Evolutionary conservation across 768 basidiomycete genomes (phyloP), one percentile per base, ranked within the genome.

Genomic region (Boletus reticuloceps): DNA sequence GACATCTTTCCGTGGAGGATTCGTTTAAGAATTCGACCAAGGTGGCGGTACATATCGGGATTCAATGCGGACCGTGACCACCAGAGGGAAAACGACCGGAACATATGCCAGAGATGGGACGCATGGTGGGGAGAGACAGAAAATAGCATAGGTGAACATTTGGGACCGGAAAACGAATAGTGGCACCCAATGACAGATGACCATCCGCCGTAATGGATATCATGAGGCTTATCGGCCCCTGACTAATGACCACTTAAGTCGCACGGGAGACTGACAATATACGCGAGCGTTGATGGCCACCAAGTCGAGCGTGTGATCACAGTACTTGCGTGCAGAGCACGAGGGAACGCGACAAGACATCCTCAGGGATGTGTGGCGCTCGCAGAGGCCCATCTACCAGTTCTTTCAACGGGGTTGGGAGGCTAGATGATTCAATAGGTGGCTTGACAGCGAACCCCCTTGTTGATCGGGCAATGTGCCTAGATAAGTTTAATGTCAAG

Each of bases 1-100:
- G 25, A 17, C 5, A 11, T 20, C 20, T 49, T 6, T 16, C 27
- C 17, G 9, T 20, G 40, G 7, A 14, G 3, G 42, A 43, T 36
- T 42, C 50, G 45, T 55, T 56, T 63, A 61, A 55, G 51, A 27
- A 39, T 13, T 14, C 20, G 0, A 32, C 10, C 32, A 5, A 11
- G 41, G 51, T 56, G 60, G 43, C 48, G n/a, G 22, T 60, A 38
- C 44, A 37, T 13, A 1, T 45, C 47, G 47, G 54, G 39, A 44
- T 29, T 1, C 37, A 42, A 36, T 29, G 11, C 16, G 1, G 20
- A 39, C 19, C 37, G 40, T 47, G 38, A 39, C 6, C 31, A 27
- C 11, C 6, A 6, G 17, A 31, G 25, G 3, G n/a, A 59, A 39
- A 19, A 38, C 1, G 20, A 34, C 36, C 6, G 19, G 19, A 16